Conservation (phyloP, 345 rosid species). For the Cardiospermum halicacabum region DNA sequence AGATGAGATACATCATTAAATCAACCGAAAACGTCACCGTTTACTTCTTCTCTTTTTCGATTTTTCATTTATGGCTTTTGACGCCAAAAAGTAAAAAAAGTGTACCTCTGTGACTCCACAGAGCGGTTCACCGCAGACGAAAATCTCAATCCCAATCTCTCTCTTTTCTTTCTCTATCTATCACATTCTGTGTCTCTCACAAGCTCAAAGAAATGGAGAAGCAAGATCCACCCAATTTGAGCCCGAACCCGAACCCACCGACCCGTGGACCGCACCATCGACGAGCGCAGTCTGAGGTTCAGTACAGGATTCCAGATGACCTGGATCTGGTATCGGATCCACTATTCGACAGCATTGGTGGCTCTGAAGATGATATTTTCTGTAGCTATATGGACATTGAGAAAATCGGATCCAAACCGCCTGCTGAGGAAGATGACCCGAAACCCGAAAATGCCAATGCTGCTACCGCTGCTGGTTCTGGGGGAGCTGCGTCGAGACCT, state of each 20-base stretch:
- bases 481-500: conserved; percentile 26
- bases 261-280: conserved; percentile 59
- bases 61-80: not conserved
- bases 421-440: conserved; percentile 33
- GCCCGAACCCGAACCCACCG: conserved; percentile 19
- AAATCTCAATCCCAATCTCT: conserved; percentile 20
- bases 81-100: not conserved
- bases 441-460: conserved; percentile 26
- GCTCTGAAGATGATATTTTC: conserved; percentile 75
- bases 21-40: conserved; percentile 4
- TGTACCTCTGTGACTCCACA: not conserved
- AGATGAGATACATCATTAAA: not conserved
- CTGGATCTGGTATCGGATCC: conserved; percentile 60
- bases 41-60: too few species aligned
- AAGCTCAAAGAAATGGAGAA: conserved; percentile 31
- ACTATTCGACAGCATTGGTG: conserved; percentile 55
- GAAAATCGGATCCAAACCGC: conserved; percentile 57
- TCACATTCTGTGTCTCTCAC: conserved; percentile 10
- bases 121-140: not conserved
- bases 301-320: conserved; percentile 76
- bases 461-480: conserved; percentile 4
- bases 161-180: too few species aligned
- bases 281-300: conserved; percentile 75
- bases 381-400: conserved; percentile 82
- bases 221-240: conserved; percentile 31